These are phyloP conservation scores for Chaetomiaceae sp. DNA, from an alignment of 2,329 filamentous ascomycete genomes.

Conservation along the genomic window DNA sequence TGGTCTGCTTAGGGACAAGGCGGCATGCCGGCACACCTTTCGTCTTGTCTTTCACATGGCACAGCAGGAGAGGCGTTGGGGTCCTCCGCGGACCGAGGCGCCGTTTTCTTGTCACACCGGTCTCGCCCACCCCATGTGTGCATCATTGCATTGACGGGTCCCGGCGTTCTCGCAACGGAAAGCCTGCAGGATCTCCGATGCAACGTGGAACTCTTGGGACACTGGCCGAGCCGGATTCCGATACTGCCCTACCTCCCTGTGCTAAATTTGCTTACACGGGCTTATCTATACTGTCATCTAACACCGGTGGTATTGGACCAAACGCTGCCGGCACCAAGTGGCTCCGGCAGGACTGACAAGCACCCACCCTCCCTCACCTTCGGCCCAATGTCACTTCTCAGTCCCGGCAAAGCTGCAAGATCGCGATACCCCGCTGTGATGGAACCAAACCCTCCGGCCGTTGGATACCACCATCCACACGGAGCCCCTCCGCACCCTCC, in stretches of 20 bases:
- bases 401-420: conserved; percentile 2
- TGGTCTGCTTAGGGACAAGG: background rate
- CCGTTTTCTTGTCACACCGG: conserved; percentile 9
- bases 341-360: too few relatives aligned
- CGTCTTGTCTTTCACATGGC: background rate
- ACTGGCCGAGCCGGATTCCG: conserved; percentile 9
- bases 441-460: background rate
- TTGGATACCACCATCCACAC: background rate
- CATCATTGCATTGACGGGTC: background rate
- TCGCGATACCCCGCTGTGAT: background rate
- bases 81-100: conserved; percentile 1
- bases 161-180: background rate
- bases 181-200: conserved; percentile 22
- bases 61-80: background rate
- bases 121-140: conserved; percentile 2
- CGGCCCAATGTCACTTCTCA: conserved; percentile 2
- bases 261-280: background rate
- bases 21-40: background rate
- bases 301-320: background rate
- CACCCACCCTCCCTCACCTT: background rate
- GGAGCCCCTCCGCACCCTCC: background rate
- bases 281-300: background rate
- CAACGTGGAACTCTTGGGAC: conserved; percentile 7
- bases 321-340: conserved; percentile 4
- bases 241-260: background rate